Evolutionary conservation across 164 flowering plant genomes (phyloP).

Genomic region (Saururus chinensis): DNA sequence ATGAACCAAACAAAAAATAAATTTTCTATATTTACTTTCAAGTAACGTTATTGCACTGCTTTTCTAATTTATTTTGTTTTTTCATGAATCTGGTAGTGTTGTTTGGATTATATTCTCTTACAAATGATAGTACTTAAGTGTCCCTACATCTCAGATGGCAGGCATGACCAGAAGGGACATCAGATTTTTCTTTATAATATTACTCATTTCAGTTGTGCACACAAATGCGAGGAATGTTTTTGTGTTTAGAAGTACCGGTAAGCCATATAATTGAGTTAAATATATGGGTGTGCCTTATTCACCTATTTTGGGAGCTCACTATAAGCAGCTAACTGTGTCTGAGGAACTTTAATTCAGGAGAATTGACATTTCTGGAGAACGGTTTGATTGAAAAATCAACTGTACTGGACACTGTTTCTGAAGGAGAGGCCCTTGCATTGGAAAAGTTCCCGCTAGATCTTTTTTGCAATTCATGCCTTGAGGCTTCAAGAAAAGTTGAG

Average conservation of each 20-base stretch:
- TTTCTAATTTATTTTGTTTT: no score
- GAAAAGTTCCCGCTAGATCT: slow-evolving; percentile 7
- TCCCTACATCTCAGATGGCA: neutral
- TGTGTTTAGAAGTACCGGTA: slow-evolving; percentile 2
- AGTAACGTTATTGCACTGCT: no score
- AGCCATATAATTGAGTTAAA: neutral
- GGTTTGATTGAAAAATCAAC: neutral
- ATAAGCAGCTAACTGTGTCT: neutral
- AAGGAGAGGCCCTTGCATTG: neutral
- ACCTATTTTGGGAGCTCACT: no score
- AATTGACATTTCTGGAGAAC: neutral
- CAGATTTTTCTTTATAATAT: neutral
- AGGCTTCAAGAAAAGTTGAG: slow-evolving; percentile 8
- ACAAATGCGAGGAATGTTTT: slow-evolving; percentile 4
- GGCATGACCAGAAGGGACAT: neutral
- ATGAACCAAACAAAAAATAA: no score
- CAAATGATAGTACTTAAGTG: no score
- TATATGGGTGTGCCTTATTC: neutral
- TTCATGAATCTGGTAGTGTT: no score
- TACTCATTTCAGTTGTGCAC: neutral
- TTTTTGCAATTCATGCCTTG: slow-evolving; percentile 12
- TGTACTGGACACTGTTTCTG: neutral
- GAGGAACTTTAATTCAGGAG: neutral
- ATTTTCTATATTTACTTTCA: no score
- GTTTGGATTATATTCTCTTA: neutral